Percentiles rank a stretch among this genome's conserved stretches.
Evolutionary conservation across 2,329 filamentous ascomycete species (phyloP).

Genomic region (Colletotrichum truncatum): DNA sequence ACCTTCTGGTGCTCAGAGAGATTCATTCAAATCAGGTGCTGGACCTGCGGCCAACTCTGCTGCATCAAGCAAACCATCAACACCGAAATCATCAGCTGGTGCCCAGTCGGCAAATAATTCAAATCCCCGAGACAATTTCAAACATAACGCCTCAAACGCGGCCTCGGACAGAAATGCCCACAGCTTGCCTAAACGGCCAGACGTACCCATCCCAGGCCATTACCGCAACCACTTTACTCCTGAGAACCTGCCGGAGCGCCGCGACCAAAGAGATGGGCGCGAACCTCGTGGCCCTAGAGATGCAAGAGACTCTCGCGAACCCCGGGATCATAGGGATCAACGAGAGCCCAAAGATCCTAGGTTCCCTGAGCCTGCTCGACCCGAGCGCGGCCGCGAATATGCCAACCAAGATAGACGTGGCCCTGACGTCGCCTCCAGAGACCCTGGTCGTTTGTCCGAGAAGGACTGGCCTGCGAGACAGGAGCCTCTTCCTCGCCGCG

Average conservation of each 20-base stretch:
- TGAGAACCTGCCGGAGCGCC: conserved; percentile 32
- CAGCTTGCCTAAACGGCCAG: conserved; percentile 65
- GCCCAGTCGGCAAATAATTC: conserved; percentile 20
- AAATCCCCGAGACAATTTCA: conserved; percentile 41
- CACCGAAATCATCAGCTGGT: conserved; percentile 35
- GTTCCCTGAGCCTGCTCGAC: conserved; percentile 50
- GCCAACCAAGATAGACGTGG: conserved; percentile 50
- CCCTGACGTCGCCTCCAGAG: conserved; percentile 46
- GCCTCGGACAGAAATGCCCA: conserved; percentile 11
- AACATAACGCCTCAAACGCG: conserved; percentile 43
- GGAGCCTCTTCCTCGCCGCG: conserved; percentile 44
- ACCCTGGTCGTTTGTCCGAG: conserved; percentile 47
- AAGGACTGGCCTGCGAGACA: conserved; percentile 45
- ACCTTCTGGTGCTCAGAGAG: conserved; percentile 31
- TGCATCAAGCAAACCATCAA: conserved; percentile 36
- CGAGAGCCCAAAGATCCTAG: conserved; percentile 48
- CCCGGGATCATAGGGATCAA: conserved; percentile 37
- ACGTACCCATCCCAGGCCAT: conserved; percentile 62
- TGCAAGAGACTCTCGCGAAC: conserved; percentile 23
- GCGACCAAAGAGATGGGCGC: conserved; percentile 41
- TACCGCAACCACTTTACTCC: conserved; percentile 54
- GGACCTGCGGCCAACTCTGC: conserved; percentile 20
- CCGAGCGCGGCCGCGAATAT: conserved; percentile 52
- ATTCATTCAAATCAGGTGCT: conserved; percentile 33
- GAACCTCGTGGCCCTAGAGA: conserved; percentile 44